These are phyloP conservation scores for Neoboletus brunneissimus DNA, from an alignment of 768 basidiomycete genomes.

Conservation along the genomic window DNA sequence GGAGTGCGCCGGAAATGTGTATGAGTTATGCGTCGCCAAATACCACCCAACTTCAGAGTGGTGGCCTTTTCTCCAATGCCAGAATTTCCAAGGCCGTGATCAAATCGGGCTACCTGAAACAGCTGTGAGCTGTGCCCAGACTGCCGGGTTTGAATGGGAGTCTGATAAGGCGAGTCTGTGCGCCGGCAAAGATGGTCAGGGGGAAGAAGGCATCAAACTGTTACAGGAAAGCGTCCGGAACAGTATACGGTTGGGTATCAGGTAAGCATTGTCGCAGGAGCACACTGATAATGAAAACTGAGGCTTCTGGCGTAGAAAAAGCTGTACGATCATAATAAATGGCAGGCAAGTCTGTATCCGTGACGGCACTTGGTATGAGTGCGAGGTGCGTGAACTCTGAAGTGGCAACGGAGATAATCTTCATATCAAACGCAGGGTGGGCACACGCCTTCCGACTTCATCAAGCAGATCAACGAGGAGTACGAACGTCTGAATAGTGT, in stretches of 20 bases:
- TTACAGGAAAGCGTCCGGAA: conserved; percentile 55
- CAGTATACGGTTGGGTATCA: conserved; percentile 48
- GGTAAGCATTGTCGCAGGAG: conserved; percentile 40
- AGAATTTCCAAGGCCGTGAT: conserved; percentile 61
- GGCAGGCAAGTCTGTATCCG: conserved; percentile 66
- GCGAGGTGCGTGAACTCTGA: conserved; percentile 53
- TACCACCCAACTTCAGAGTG: conserved; percentile 54
- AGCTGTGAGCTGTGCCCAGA: conserved; percentile 62
- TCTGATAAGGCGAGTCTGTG: conserved; percentile 53
- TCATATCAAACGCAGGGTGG: conserved; percentile 53
- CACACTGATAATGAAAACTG: conserved; percentile 7
- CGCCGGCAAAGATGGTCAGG: conserved; percentile 58
- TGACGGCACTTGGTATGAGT: conserved; percentile 76
- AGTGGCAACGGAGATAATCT: conserved; percentile 22
- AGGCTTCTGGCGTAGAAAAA: conserved; percentile 50
- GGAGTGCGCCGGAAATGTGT: conserved; percentile 88
- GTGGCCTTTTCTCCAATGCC: conserved; percentile 84
- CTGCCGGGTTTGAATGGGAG: conserved; percentile 69
- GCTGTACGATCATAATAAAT: conserved; percentile 84
- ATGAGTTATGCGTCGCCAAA: conserved; percentile 78
- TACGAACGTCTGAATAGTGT: conserved; percentile 59
- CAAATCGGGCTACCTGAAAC: conserved; percentile 64
- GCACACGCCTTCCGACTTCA: conserved; percentile 71
- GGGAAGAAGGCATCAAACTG: conserved; percentile 59
- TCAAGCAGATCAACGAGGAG: conserved; percentile 71